Evolutionary conservation across 495 filamentous ascomycete species (phyloP), one percentile per base, ranked within the genome.

Genomic region (Hyaloscypha finlandica): DNA sequence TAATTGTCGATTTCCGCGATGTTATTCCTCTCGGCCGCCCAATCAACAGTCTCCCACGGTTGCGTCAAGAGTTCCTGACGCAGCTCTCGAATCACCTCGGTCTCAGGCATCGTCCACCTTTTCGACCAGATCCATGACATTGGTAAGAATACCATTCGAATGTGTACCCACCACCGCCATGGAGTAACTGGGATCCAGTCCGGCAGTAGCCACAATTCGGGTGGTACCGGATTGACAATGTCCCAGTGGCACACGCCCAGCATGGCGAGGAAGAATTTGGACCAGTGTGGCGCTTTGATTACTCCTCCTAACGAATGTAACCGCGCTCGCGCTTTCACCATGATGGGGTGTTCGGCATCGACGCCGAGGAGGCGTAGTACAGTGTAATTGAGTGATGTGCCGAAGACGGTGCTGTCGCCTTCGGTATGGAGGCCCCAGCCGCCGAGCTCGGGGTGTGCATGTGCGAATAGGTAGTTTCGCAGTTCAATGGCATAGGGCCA

Each of bases 131-230:
- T 80, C 71, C 89, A 97, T 16, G 90, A 87, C 91, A 97, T 96
- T 12, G 94, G 90, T 51, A 96, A 76, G 75, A 92, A 97, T 52
- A 98, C 94, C 74, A 89, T 86, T 16, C 94, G 92, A 75, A 96
- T 96, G 67, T 98, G 94, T 66, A 96, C 92, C 94, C 94, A 97
- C 94, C 94, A 98, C 58, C 92, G 83, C 94, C 94, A 97, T 0
- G 94, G 94, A 14, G 91, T 88, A 70, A 97, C 84, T 2, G 94
- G 94, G 19, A 93, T 86, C 93, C 94, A 97, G 75, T 97, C 92
- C 3, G 94, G 94, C 6, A 98, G 80, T 32, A 97, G 84, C 94
- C 94, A 98, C 37, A 97, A 71, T 77, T 98, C 94, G 2, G 94
- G 90, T 4, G 94, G 94, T 16, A 94, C 85, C 0, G 94, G 94